Percentiles rank a stretch among this genome's conserved stretches.
Evolutionary conservation across 2,329 filamentous ascomycete species (phyloP).

Genomic region (Ophiognomonia clavigignenti-juglandacearum): DNA sequence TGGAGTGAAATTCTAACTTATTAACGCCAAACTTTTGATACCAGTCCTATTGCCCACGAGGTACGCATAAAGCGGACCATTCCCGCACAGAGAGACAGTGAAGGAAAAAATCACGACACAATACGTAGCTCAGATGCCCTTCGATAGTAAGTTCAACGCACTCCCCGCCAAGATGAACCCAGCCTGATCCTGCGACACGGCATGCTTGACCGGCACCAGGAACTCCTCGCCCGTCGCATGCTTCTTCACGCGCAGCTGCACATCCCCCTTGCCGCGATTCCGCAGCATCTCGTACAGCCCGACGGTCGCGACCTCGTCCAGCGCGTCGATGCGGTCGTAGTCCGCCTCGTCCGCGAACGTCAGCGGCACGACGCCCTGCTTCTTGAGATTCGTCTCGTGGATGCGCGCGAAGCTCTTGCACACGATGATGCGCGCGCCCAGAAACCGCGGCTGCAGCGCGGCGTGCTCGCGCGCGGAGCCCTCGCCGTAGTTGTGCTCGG

Average conservation of each 20-base stretch:
- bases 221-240: constrained; percentile 57
- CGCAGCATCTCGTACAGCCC: constrained; percentile 79
- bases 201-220: constrained; percentile 75
- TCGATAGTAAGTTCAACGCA: constrained; percentile 84
- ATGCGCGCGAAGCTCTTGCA: constrained; percentile 81
- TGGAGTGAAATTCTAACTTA: too few relatives aligned
- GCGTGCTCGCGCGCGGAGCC: constrained; percentile 83
- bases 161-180: constrained; percentile 90
- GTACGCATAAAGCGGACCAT: too few relatives aligned
- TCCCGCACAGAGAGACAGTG: too few relatives aligned
- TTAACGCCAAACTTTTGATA: too few relatives aligned
- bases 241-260: constrained; percentile 63
- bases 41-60: too few relatives aligned
- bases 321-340: constrained; percentile 77
- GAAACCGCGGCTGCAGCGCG: constrained; percentile 77
- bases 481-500: constrained; percentile 95
- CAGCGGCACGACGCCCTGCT: constrained; percentile 92
- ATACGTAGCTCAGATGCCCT: constrained; percentile 30
- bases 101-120: too few relatives aligned
- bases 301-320: constrained; percentile 77
- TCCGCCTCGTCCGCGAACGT: constrained; percentile 86
- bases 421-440: constrained; percentile 78
- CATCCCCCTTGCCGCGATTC: constrained; percentile 71
- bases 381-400: constrained; percentile 92
- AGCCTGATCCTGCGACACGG: constrained; percentile 84